phyloP scores from a whole-genome alignment of 495 filamentous ascomycete genomes.

The Hyaloscypha hepaticicola region DNA sequence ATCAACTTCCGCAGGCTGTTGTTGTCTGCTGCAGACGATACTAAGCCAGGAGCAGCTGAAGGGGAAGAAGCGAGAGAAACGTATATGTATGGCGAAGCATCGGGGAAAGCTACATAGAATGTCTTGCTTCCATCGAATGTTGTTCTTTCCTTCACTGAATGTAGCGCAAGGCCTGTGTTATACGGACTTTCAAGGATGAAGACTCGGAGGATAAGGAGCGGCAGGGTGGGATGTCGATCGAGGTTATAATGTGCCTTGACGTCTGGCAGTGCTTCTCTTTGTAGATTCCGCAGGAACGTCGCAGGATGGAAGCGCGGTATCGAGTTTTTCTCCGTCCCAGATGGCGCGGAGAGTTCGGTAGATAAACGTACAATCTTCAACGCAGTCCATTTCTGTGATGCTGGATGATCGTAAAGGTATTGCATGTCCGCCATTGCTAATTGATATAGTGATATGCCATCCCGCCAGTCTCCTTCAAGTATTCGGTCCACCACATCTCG shows the following conservation, averaged over 20 bases:
- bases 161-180: conserved; percentile 49
- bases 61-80: conserved; percentile 55
- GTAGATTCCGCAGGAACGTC: conserved; percentile 71
- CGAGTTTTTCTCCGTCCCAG: conserved; percentile 31
- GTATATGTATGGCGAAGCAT: conserved; percentile 72
- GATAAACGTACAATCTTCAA: conserved; percentile 54
- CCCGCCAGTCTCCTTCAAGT: conserved; percentile 77
- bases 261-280: conserved; percentile 66
- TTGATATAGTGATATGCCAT: conserved; percentile 73
- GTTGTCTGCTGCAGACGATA: conserved; percentile 43
- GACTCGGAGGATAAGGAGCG: conserved; percentile 70
- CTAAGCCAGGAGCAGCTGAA: conserved; percentile 31
- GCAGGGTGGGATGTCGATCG: conserved; percentile 58
- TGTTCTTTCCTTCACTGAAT: conserved; percentile 38
- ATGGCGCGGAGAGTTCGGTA: conserved; percentile 31
- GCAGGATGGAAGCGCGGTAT: conserved; percentile 75
- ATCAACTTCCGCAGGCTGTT: conserved; percentile 67
- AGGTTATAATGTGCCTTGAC: conserved; percentile 80
- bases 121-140: conserved; percentile 57
- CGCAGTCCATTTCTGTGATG: conserved; percentile 72
- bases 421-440: conserved; percentile 79
- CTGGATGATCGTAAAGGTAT: conserved; percentile 73
- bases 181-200: conserved; percentile 75
- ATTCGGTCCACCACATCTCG: conserved; percentile 76
- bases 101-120: conserved; percentile 77